These are phyloP conservation scores for Gossypium australe DNA, from an alignment of 345 rosid genomes.

Conservation along the genomic window DNA sequence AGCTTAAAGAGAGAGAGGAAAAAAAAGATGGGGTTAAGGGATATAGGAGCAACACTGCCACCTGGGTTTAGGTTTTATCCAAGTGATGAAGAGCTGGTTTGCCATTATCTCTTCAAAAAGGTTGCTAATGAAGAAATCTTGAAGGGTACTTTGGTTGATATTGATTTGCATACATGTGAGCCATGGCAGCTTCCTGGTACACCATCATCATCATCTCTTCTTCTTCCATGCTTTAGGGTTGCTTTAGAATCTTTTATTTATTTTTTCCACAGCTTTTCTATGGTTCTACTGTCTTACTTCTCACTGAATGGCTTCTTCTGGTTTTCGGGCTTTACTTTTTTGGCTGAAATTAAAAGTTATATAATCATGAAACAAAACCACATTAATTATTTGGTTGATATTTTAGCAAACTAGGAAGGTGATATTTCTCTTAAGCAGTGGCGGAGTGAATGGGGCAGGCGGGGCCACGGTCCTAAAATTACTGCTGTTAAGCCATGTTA, in stretches of 20 bases:
- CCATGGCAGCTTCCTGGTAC: slow-evolving; percentile 99
- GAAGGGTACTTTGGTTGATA: slow-evolving; percentile 77
- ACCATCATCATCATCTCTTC: neutral
- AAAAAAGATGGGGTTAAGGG: slow-evolving; percentile 67
- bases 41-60: slow-evolving; percentile 89
- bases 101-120: slow-evolving; percentile 90
- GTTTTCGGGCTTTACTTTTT: too few relatives aligned
- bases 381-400: too few relatives aligned
- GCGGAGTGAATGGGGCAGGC: too few relatives aligned
- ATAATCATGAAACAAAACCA: too few relatives aligned
- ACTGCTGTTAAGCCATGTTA: too few relatives aligned
- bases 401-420: neutral
- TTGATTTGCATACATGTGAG: slow-evolving; percentile 93
- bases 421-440: too few relatives aligned
- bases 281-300: neutral
- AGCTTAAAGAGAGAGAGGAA: neutral
- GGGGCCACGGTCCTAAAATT: too few relatives aligned
- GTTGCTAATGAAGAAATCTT: slow-evolving; percentile 53
- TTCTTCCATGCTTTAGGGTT: neutral
- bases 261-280: too few relatives aligned
- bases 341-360: too few relatives aligned
- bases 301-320: neutral
- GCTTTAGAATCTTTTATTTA: neutral
- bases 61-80: slow-evolving; percentile 98
- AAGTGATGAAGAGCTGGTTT: slow-evolving; percentile 92